Evolutionary conservation across 139 green algal genomes (phyloP), one percentile per base, ranked within the genome.

Genomic region (Coelastrella sp.): DNA sequence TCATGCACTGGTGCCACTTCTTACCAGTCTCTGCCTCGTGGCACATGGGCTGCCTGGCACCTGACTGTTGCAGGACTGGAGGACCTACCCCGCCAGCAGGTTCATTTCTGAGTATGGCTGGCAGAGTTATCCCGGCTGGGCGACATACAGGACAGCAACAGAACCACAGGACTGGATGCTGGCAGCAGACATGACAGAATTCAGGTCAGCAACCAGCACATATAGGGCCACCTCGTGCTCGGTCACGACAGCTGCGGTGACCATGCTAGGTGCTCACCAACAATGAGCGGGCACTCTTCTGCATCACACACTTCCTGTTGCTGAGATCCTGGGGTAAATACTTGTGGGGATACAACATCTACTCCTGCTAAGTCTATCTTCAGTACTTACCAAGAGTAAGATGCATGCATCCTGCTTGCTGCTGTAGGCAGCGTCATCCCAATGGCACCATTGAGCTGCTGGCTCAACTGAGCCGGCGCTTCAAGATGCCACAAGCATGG

Each of bases 81-180:
- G 78, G 7, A 61, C 15, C 25, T 94, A 93, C 86, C 92, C 96
- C 0, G 84, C 73, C 57, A 90, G 94, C n/a, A 95, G 95, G 84
- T 97, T 97, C 78, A 91, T 97, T 0, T 94, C 86, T 9, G 95
- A 97, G 91, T 96, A 94, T 85, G 95, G 95, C 24, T 96, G 93
- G 81, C 93, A 89, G 79, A 84, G 81, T 82, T 95, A 93, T 76
- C 95, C 90, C 27, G 61, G 73, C 9, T 92, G 85, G 84, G 19
- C 85, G 1, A 87, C 90, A 22, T 84, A 91, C 59, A 63, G 7
- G 17, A 70, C 74, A 24, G 74, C 63, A 35, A 92, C 90, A 65
- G 70, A 56, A 60, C 27, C 27, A 27, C 20, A 86, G 14, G 90
- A 91, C 12, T 92, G 85, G 85, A 66, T 10, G 19, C 10, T 90